Base-by-base conservation (phyloP, 2,329 filamentous ascomycete genomes). In the Epicoccum sorghinum region DNA sequence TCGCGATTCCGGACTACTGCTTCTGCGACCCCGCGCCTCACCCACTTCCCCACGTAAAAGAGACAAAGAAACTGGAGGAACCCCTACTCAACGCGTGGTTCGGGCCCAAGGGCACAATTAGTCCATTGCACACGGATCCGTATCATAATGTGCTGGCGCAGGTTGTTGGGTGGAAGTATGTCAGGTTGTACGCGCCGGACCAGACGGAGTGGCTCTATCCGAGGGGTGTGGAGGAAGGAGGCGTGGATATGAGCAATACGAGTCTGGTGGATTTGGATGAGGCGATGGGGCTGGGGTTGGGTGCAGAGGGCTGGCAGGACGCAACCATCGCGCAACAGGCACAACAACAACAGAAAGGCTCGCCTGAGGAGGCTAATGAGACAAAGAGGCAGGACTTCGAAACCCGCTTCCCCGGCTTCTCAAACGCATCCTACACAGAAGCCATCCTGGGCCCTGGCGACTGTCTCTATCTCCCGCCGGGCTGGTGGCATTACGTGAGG, bases 401-500 rank as follows among this genome's bases (percentile, higher is more conserved):
- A 22, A 33, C 57, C 8, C 30, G 40, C 8, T 86, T 79, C 72
- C 81, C 83, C 1, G 71, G 75, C 0, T 90, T 96, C 60, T 72
- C 73, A 43, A 73, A 80, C 0, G 80, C 89, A 1, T 78, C 83
- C 48, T 93, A 89, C 69, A 76, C 89, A 30, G 95, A 99, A 68
- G 87, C 87, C 51, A 82, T 98, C 1, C 77, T 99, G 5, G 85
- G 83, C 27, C 88, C 89, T 0, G 95, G 93, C 0, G 92, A 99
- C 47, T 89, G 87, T 60, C 72, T 99, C 47, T 95, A 96, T 71
- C 90, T 99, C 47, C 95, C 95, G 0, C 82, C 91, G 4, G 95
- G 93, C 0, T 99, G 95, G 93, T 99, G 95, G 95, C 95, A 99
- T 79, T 98, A 97, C 74, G 90, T 98, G 3, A 82, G 90, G 55